A percentile compares a stretch with the other conserved stretches of the same genome.
Evolutionary conservation across 495 filamentous ascomycete species (phyloP).

Genomic region (Neohortaea acidophila): DNA sequence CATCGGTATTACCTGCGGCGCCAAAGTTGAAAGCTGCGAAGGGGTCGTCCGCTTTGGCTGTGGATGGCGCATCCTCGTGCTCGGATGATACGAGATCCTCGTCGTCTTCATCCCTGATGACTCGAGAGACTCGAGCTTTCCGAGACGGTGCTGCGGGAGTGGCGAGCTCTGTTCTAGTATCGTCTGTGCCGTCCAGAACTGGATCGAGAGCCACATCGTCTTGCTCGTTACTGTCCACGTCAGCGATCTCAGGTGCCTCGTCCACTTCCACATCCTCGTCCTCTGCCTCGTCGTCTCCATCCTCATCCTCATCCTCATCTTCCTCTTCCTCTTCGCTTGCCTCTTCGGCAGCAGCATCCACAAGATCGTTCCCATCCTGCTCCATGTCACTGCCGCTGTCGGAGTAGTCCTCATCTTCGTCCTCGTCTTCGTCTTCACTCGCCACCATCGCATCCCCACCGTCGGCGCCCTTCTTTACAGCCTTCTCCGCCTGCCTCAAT

Average conservation of each 20-base stretch:
- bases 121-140: conserved; percentile 3
- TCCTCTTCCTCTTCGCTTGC: conserved; percentile 27
- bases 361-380: conserved; percentile 34
- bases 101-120: conserved; percentile 25
- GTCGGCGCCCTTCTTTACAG: conserved; percentile 46
- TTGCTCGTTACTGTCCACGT: neutral
- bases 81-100: conserved; percentile 8
- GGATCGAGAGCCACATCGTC: neutral
- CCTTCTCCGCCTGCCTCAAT: conserved; percentile 62
- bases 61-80: neutral
- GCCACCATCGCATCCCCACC: conserved; percentile 37
- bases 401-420: conserved; percentile 44
- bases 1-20: conserved; percentile 3
- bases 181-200: too few species aligned
- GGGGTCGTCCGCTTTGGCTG: conserved; percentile 12
- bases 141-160: neutral
- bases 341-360: conserved; percentile 26
- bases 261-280: conserved; percentile 19
- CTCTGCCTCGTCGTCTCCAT: conserved; percentile 23
- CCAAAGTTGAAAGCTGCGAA: conserved; percentile 28
- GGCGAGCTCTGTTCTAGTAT: neutral
- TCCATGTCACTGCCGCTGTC: conserved; percentile 37
- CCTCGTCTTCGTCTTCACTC: conserved; percentile 49
- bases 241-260: conserved; percentile 21
- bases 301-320: conserved; percentile 29